Evolutionary conservation across 768 basidiomycete species (phyloP).

Genomic region (Amanita molliuscula): DNA sequence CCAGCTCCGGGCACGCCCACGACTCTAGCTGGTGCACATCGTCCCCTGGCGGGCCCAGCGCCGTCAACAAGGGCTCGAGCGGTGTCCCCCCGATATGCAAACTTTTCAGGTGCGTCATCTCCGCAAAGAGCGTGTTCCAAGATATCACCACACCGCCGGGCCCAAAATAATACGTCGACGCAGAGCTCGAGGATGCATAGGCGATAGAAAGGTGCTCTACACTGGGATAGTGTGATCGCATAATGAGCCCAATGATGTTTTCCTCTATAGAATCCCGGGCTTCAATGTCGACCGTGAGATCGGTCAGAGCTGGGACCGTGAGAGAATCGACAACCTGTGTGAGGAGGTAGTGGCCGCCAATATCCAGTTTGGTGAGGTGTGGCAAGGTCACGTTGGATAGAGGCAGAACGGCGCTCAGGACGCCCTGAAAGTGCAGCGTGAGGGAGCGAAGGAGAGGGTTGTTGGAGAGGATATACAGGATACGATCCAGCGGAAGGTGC

Average conservation of each 20-base stretch:
- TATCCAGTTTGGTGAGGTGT: conserved; percentile 40
- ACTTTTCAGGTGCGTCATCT: conserved; percentile 46
- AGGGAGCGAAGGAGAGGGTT: conserved; percentile 50
- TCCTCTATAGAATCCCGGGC: conserved; percentile 70
- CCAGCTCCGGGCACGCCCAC: conserved; percentile 59
- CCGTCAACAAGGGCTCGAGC: conserved; percentile 50
- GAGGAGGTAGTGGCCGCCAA: conserved; percentile 63
- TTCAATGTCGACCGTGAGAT: conserved; percentile 60
- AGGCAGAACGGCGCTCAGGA: conserved; percentile 54
- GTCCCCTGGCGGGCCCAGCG: conserved; percentile 51
- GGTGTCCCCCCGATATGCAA: conserved; percentile 57
- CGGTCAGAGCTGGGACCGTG: conserved; percentile 44
- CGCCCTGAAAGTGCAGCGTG: conserved; percentile 51
- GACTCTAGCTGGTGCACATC: conserved; percentile 30
- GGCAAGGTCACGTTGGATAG: conserved; percentile 42
- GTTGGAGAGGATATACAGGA: conserved; percentile 51
- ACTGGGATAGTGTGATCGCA: conserved; percentile 48
- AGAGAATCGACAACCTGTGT: conserved; percentile 52
- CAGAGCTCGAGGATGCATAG: conserved; percentile 25
- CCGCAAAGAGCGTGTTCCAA: conserved; percentile 52
- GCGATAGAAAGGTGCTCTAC: conserved; percentile 53
- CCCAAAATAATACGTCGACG: conserved; percentile 42
- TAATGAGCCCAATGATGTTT: conserved; percentile 47
- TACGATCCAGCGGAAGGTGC: conserved; percentile 55
- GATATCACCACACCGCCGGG: conserved; percentile 48